A percentile compares a stretch with the other conserved stretches of the same genome.
These are phyloP conservation scores for Colletotrichum kahawae DNA, from an alignment of 2,329 filamentous ascomycete genomes.

Conservation along the genomic window DNA sequence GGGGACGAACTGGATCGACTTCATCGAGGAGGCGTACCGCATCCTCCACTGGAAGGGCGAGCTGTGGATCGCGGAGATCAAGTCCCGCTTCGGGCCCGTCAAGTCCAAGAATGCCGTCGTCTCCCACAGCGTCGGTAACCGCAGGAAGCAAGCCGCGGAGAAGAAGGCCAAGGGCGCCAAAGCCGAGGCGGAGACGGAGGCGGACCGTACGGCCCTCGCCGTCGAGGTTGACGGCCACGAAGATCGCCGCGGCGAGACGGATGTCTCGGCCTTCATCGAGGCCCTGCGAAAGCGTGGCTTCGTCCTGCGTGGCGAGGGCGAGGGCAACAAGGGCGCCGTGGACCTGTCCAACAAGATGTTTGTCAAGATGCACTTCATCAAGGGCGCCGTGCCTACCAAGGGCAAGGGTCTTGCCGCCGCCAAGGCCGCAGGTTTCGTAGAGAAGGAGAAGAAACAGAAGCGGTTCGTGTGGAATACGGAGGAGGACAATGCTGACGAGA, in stretches of 20 bases:
- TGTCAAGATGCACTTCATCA: slow-evolving; percentile 94
- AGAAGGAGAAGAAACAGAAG: slow-evolving; percentile 50
- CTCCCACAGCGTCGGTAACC: slow-evolving; percentile 74
- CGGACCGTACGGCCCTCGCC: slow-evolving; percentile 61
- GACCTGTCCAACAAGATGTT: slow-evolving; percentile 98
- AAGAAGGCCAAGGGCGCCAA: slow-evolving; percentile 52
- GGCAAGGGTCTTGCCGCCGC: slow-evolving; percentile 72
- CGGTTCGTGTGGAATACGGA: slow-evolving; percentile 66
- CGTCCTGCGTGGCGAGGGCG: slow-evolving; percentile 70
- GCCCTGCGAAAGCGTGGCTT: slow-evolving; percentile 84
- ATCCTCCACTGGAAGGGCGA: slow-evolving; percentile 93
- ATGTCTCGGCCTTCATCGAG: slow-evolving; percentile 85
- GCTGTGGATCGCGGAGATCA: slow-evolving; percentile 97
- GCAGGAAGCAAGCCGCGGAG: slow-evolving; percentile 54
- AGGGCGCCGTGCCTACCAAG: slow-evolving; percentile 74
- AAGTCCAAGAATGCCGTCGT: slow-evolving; percentile 48
- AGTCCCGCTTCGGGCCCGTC: slow-evolving; percentile 76
- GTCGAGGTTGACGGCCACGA: slow-evolving; percentile 75
- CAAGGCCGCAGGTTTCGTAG: slow-evolving; percentile 60
- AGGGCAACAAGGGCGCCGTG: slow-evolving; percentile 54
- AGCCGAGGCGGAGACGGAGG: slow-evolving; percentile 40
- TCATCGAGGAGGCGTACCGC: slow-evolving; percentile 94
- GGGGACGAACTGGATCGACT: slow-evolving; percentile 98
- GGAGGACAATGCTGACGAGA: slow-evolving; percentile 64
- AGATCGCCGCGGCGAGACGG: slow-evolving; percentile 73